phyloP scores from a whole-genome alignment of 2,329 filamentous ascomycete species.

The Neofusicoccum umdonicola region DNA sequence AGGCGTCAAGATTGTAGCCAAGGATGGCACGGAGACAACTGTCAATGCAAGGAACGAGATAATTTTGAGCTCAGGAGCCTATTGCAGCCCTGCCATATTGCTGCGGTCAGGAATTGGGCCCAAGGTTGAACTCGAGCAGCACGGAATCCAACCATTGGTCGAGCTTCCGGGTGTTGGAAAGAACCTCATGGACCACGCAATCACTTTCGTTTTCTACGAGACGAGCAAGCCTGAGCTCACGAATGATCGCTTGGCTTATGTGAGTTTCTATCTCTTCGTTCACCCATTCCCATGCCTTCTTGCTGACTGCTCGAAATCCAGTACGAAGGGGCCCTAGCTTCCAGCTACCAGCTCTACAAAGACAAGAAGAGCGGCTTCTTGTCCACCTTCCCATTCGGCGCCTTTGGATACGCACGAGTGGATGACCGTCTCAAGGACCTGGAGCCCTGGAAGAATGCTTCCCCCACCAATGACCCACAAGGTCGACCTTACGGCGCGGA shows the following conservation, averaged over 20 bases:
- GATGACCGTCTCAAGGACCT: constrained; percentile 58
- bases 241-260: constrained; percentile 40
- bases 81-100: constrained; percentile 39
- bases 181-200: constrained; percentile 62
- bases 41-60: constrained; percentile 37
- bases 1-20: constrained; percentile 45
- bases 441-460: constrained; percentile 53
- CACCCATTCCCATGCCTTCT: constrained; percentile 31
- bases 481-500: constrained; percentile 42
- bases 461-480: not conserved
- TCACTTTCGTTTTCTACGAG: constrained; percentile 60
- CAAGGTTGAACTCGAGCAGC: constrained; percentile 48
- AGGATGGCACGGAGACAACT: constrained; percentile 38
- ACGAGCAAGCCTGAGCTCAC: constrained; percentile 54
- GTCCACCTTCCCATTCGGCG: constrained; percentile 62
- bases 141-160: constrained; percentile 52
- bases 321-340: constrained; percentile 49
- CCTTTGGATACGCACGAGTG: constrained; percentile 61
- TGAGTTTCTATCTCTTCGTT: too few species aligned
- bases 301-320: constrained; percentile 39
- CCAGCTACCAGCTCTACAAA: constrained; percentile 56
- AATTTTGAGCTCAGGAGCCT: constrained; percentile 33
- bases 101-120: constrained; percentile 60
- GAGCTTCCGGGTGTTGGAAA: constrained; percentile 62
- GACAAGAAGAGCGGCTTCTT: constrained; percentile 58